Conservation (phyloP, 331 rosid species). For the Pyracantha coccinea region DNA sequence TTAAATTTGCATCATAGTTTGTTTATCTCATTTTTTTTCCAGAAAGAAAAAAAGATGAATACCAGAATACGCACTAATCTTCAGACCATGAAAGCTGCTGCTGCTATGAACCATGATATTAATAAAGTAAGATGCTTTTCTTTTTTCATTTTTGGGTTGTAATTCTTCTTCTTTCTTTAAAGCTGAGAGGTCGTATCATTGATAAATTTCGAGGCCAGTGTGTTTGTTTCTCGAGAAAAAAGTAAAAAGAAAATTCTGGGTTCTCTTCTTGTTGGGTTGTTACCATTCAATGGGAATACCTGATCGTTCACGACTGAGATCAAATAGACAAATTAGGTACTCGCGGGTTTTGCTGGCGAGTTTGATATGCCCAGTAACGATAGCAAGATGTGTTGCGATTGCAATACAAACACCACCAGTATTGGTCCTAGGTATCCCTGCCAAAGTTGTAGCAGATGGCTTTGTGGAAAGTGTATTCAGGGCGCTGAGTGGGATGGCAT, state of each 20-base stretch:
- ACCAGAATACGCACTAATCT: constrained; percentile 53
- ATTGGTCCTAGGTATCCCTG: constrained; percentile 41
- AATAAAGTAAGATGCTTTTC: constrained; percentile 41
- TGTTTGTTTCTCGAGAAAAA: constrained; percentile 21
- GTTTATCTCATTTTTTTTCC: constrained; percentile 15
- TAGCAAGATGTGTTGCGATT: constrained; percentile 62
- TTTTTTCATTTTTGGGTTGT: not conserved
- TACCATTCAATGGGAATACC: constrained; percentile 80
- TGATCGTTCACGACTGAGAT: constrained; percentile 60
- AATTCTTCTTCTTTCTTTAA: not conserved
- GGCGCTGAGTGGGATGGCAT: constrained; percentile 36
- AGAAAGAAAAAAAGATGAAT: constrained; percentile 51
- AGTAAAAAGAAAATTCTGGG: not conserved
- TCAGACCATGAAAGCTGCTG: constrained; percentile 45
- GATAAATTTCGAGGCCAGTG: constrained; percentile 5
- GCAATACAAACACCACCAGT: constrained; percentile 29
- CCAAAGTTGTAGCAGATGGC: constrained; percentile 60
- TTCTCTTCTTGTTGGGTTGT: constrained; percentile 21
- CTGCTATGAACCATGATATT: constrained; percentile 25
- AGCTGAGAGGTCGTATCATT: constrained; percentile 9
- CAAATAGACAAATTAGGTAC: constrained; percentile 56
- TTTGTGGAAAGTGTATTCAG: constrained; percentile 56
- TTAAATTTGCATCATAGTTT: constrained; percentile 22
- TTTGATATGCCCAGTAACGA: constrained; percentile 50
- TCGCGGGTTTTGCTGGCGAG: constrained; percentile 21